Conservation (phyloP, 2,329 filamentous ascomycete species). For the Raffaelea ambrosiae region DNA sequence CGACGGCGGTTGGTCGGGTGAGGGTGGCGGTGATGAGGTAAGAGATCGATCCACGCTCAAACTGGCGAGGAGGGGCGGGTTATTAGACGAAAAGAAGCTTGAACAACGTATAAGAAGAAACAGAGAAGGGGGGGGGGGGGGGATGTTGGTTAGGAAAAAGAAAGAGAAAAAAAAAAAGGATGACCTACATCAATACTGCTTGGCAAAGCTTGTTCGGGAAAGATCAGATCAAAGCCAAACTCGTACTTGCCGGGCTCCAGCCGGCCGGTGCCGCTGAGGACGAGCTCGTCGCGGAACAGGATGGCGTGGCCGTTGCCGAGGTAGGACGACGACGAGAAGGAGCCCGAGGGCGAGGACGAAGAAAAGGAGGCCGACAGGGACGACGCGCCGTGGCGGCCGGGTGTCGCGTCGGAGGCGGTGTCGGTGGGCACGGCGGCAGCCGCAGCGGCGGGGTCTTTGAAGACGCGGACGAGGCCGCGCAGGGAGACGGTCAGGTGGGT, state of each 20-base stretch:
- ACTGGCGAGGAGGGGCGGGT: conserved; percentile 41
- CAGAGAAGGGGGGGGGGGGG: conserved; percentile 1
- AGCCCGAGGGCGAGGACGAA: not conserved
- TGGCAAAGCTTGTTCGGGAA: conserved; percentile 42
- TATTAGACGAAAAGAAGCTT: no score
- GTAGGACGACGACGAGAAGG: conserved; percentile 29
- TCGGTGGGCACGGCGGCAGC: conserved; percentile 7
- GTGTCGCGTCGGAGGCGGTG: not conserved
- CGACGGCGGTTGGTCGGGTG: conserved; percentile 80
- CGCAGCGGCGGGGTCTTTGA: conserved; percentile 53
- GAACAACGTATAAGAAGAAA: no score
- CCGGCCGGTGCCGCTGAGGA: conserved; percentile 69
- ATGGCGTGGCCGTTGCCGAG: conserved; percentile 72
- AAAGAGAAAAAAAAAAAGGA: not conserved
- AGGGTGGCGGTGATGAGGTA: conserved; percentile 87
- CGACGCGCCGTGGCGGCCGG: conserved; percentile 48
- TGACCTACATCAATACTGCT: conserved; percentile 90
- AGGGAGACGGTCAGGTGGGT: conserved; percentile 73
- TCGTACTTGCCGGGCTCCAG: conserved; percentile 68
- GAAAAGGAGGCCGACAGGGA: not conserved
- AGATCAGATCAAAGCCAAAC: conserved; percentile 48
- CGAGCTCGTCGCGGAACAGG: conserved; percentile 74
- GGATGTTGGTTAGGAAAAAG: no score
- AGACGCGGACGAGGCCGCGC: conserved; percentile 72
- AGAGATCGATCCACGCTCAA: conserved; percentile 86